Conservation (phyloP, 345 rosid genomes). For the Populus ilicifolia region DNA sequence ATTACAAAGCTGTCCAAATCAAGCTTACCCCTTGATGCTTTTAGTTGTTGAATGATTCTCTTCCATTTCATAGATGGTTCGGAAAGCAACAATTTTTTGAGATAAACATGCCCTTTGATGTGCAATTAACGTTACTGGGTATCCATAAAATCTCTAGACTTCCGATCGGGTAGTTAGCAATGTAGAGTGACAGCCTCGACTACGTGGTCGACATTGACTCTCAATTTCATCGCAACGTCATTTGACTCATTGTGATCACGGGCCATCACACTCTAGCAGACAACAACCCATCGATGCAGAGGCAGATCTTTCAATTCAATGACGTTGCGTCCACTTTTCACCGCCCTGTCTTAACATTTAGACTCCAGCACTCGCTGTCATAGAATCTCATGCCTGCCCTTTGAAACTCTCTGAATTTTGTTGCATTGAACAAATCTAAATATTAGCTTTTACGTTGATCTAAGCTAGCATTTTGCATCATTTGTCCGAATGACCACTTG, state of each 20-base stretch:
- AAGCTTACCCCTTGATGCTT: background rate
- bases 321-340: background rate
- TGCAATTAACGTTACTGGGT: background rate
- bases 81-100: background rate
- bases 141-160: background rate
- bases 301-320: background rate
- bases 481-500: too few species aligned
- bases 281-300: background rate
- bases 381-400: too few species aligned
- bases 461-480: too few species aligned
- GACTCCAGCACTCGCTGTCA: too few species aligned
- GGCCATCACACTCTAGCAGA: background rate
- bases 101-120: background rate
- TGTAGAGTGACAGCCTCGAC: background rate
- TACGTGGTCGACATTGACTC: background rate
- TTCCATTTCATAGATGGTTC: background rate
- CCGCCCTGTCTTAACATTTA: background rate
- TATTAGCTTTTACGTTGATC: too few species aligned
- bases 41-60: background rate
- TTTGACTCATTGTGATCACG: background rate
- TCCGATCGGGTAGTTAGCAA: background rate
- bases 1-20: background rate
- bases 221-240: background rate
- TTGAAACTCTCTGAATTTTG: too few species aligned
- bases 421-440: too few species aligned